Base-by-base conservation (phyloP, 164 flowering plant genomes). In the Vitis cinerea region DNA sequence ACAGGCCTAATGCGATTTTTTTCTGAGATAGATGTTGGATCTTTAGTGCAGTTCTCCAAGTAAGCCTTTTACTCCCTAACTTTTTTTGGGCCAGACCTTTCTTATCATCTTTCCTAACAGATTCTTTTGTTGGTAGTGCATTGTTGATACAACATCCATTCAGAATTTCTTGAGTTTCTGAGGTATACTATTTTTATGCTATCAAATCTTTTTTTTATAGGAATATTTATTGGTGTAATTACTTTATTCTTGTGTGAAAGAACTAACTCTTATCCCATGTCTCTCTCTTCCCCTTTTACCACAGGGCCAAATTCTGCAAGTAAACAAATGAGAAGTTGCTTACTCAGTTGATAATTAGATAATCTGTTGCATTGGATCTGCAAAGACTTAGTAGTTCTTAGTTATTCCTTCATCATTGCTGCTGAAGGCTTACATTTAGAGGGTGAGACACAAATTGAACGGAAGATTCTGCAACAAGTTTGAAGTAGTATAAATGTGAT, bases 1-100 rank as follows among this genome's bases (percentile, higher is more conserved):
- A 72, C 75, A 82, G 86, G 85, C 85, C 80, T 80, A 66, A 87
- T 87, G 93, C 87, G 57, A 75, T 47, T 64, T 75, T 64, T 65
- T 80, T 75, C 77, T 89, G 83, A 87, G 77, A 77, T 72, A 79
- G 79, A 84, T 84, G 83, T 80, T 83, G 87, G 87, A 83, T 81
- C 80, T 71, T 78, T 78, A 64, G 74, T 78, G 82, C 84, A 77
- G 74, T 71, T 77, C 58, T 78, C 66, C 77, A 76, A 81, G 97
- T 92, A 82, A 82, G 90, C 63, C 63, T 17, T 68, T 37, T 61
- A 1, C 60, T 13, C 37, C 8, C 51, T 37, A 3, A 37, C 23
- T 50, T 61, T 12, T 72, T 17, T 8, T 61, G 29, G 7, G 4
- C 61, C 3, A 13, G 27, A 12, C 11, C n/a, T 10, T 64, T n/a